Evolutionary conservation across 2,329 filamentous ascomycete species (phyloP).

Genomic region (Pseudocercospora ulei): DNA sequence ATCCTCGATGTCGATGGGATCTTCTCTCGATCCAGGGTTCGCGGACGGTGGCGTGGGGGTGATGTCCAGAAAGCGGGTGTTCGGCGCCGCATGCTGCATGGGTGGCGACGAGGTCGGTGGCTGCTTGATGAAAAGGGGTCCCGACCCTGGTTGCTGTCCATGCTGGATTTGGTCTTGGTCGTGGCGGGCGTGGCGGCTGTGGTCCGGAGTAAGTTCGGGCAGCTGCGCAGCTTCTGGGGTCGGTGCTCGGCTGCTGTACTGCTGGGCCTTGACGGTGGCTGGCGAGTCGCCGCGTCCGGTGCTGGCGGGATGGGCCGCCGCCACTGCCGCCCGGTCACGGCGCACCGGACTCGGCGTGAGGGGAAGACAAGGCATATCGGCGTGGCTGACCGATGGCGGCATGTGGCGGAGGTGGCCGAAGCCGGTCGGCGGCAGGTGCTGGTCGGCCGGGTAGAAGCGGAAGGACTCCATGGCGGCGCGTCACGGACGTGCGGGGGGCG

Average conservation of each 20-base stretch:
- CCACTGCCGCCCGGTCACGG: constrained; percentile 1
- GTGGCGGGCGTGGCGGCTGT: not conserved
- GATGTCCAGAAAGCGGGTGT: not conserved
- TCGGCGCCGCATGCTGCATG: not conserved
- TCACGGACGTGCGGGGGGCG: too few relatives aligned
- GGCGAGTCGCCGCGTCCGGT: not conserved
- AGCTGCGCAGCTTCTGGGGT: not conserved
- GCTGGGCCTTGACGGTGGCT: not conserved
- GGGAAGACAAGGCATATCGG: constrained; percentile 4
- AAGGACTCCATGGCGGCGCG: constrained; percentile 3
- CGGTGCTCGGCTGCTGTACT: not conserved
- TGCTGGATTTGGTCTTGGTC: not conserved
- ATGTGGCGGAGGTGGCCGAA: not conserved
- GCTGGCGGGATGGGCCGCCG: not conserved
- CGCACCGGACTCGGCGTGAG: not conserved
- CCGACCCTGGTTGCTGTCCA: not conserved
- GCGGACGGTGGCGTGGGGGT: not conserved
- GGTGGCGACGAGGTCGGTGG: not conserved
- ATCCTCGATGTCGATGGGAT: constrained; percentile 8
- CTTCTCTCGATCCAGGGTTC: constrained; percentile 2
- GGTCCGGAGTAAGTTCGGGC: constrained; percentile 1
- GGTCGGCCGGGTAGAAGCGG: not conserved
- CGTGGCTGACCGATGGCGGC: not conserved
- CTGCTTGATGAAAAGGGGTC: constrained; percentile 5
- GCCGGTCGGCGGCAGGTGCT: not conserved